Percentiles rank a stretch among this genome's conserved stretches.
phyloP scores from a whole-genome alignment of 2,329 filamentous ascomycete species.

The Aciculosporium take region DNA sequence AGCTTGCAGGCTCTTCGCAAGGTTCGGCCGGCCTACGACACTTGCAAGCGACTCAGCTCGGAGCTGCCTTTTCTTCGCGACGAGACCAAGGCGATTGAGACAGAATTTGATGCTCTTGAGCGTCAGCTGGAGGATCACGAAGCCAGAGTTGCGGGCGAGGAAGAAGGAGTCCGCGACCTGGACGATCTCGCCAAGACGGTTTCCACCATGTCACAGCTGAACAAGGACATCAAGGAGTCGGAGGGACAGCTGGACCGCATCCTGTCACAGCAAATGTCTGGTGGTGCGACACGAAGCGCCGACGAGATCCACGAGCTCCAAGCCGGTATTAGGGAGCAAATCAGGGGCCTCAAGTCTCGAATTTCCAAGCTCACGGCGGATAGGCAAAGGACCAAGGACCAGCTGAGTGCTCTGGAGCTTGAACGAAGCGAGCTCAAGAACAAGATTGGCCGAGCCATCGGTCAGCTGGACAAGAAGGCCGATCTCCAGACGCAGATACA shows the following conservation, averaged over 20 bases:
- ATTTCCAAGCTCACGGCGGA: conserved; percentile 54
- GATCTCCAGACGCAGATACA: conserved; percentile 58
- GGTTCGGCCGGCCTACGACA: conserved; percentile 56
- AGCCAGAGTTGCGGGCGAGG: conserved; percentile 46
- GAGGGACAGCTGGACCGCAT: conserved; percentile 63
- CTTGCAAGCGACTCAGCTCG: conserved; percentile 52
- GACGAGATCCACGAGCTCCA: conserved; percentile 76
- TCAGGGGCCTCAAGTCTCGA: conserved; percentile 46
- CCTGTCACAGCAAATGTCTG: conserved; percentile 58
- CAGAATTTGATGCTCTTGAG: conserved; percentile 46
- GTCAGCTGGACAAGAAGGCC: conserved; percentile 70
- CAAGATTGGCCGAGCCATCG: conserved; percentile 54
- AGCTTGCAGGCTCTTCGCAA: conserved; percentile 45
- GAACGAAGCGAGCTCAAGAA: conserved; percentile 62
- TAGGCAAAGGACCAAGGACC: conserved; percentile 54
- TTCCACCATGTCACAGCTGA: conserved; percentile 56
- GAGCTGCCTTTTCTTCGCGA: conserved; percentile 58
- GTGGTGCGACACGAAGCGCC: conserved; percentile 50
- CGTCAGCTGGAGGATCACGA: conserved; percentile 55
- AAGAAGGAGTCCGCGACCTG: conserved; percentile 54
- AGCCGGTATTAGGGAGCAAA: conserved; percentile 50
- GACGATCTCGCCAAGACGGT: conserved; percentile 67
- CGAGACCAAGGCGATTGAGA: conserved; percentile 47
- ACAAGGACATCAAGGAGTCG: conserved; percentile 56
- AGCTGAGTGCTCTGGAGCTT: conserved; percentile 58